phyloP scores from a whole-genome alignment of 441 rosid genomes.

The Pelargonium exstipulatum region DNA sequence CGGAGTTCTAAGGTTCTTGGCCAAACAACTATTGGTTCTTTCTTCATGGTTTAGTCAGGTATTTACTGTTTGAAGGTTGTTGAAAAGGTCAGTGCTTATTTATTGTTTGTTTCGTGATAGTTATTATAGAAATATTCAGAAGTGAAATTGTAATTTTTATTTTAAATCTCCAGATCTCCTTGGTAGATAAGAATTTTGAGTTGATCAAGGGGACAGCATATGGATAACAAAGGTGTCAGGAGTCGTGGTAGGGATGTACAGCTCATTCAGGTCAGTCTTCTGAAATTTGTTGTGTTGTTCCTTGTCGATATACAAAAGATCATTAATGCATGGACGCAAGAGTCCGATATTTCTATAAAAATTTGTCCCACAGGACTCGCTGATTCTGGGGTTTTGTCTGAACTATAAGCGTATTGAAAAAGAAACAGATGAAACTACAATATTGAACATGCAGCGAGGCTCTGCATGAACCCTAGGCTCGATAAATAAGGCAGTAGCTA shows the following conservation, averaged over 20 bases:
- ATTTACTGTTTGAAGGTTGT: slow-evolving; percentile 8
- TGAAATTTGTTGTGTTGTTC: not conserved
- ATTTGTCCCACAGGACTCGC: not conserved
- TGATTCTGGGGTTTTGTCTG: not conserved
- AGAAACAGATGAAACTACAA: not conserved
- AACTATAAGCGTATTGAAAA: not conserved
- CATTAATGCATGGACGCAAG: not conserved
- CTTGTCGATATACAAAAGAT: not conserved
- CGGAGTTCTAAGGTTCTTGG: slow-evolving; percentile 70
- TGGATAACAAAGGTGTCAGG: slow-evolving; percentile 8
- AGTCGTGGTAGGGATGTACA: slow-evolving; percentile 22
- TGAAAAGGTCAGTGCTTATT: not conserved
- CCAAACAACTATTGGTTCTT: slow-evolving; percentile 56
- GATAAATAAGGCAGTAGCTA: too few relatives aligned
- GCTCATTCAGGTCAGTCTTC: slow-evolving; percentile 25
- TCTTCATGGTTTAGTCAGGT: slow-evolving; percentile 38
- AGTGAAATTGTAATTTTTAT: not conserved
- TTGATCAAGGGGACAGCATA: slow-evolving; percentile 8
- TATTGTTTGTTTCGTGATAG: not conserved
- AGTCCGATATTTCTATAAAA: not conserved
- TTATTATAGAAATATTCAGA: not conserved
- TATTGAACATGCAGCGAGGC: too few relatives aligned
- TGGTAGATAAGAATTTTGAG: slow-evolving; percentile 8
- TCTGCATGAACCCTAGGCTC: too few relatives aligned
- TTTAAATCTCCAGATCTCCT: not conserved